Evolutionary conservation across 805 yeast genomes (phyloP).

Genomic region (Tetrapisispora taiwanensis): DNA sequence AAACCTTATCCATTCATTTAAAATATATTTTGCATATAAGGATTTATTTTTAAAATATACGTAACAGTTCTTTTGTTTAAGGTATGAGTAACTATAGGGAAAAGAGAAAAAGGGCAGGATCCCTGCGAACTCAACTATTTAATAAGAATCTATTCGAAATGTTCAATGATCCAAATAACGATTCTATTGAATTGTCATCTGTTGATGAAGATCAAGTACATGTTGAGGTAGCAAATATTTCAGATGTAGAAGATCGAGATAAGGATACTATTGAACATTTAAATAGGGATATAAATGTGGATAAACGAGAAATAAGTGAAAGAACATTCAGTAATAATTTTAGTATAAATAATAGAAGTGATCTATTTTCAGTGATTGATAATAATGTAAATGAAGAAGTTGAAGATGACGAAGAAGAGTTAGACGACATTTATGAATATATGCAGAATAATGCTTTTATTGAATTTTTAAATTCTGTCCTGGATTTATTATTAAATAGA

Average conservation of each 20-base stretch:
- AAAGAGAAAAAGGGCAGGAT: conserved; percentile 22
- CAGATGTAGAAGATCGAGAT: neutral
- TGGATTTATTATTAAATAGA: conserved; percentile 35
- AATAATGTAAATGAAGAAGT: conserved; percentile 3
- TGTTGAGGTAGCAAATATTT: neutral
- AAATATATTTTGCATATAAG: too few species aligned
- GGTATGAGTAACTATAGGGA: conserved; percentile 5
- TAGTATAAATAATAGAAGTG: neutral
- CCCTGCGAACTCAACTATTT: conserved; percentile 28
- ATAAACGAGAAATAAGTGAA: neutral
- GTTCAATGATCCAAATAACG: conserved; percentile 10
- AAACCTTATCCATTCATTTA: too few species aligned
- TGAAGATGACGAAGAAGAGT: conserved; percentile 5
- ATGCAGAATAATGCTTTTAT: conserved; percentile 2
- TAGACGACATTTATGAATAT: conserved; percentile 1
- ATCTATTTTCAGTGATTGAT: neutral
- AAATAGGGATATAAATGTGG: neutral
- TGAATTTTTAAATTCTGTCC: conserved; percentile 5
- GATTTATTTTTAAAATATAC: too few species aligned
- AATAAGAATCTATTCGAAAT: conserved; percentile 25
- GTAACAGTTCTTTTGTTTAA: too few species aligned
- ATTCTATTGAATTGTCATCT: conserved; percentile 11
- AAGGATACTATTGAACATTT: neutral
- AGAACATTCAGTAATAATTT: neutral
- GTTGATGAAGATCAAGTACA: conserved; percentile 4